These are phyloP conservation scores for Phytophthora ohioensis DNA, from an alignment of 352 stramenopile genomes.

Conservation along the genomic window DNA sequence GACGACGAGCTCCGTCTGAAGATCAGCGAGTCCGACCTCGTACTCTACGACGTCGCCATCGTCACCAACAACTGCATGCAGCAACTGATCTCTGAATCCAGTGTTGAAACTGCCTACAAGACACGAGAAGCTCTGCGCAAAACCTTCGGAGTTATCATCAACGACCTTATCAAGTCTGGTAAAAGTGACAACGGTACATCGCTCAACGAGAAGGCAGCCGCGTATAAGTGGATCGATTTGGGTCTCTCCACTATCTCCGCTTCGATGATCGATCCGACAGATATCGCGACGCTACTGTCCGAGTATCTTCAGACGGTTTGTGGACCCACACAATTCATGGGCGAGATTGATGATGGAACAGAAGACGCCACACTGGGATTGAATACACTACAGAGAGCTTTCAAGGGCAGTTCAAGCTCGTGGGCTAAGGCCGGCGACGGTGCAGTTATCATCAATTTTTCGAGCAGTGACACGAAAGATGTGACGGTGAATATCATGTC, in stretches of 20 bases:
- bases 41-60: slow-evolving; percentile 55
- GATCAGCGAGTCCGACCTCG: slow-evolving; percentile 52
- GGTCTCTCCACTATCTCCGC: slow-evolving; percentile 50
- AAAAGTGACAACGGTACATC: slow-evolving; percentile 40
- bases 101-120: slow-evolving; percentile 28
- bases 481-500: slow-evolving; percentile 53
- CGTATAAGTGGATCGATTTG: slow-evolving; percentile 44
- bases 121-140: slow-evolving; percentile 55
- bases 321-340: slow-evolving; percentile 51
- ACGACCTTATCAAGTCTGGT: slow-evolving; percentile 49
- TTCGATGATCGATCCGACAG: slow-evolving; percentile 47
- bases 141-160: slow-evolving; percentile 49
- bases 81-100: slow-evolving; percentile 32
- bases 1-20: slow-evolving; percentile 48
- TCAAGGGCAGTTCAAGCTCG: slow-evolving; percentile 42
- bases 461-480: slow-evolving; percentile 45
- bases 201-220: slow-evolving; percentile 36
- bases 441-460: slow-evolving; percentile 42
- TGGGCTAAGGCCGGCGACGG: slow-evolving; percentile 45
- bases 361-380: slow-evolving; percentile 46
- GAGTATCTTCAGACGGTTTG: slow-evolving; percentile 66
- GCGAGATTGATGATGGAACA: slow-evolving; percentile 54
- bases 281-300: slow-evolving; percentile 45
- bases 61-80: slow-evolving; percentile 50
- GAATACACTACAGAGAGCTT: slow-evolving; percentile 42